Evolutionary conservation across 2,329 filamentous ascomycete species (phyloP), one percentile per base, ranked within the genome.

Genomic region (Claviceps fusiformis): DNA sequence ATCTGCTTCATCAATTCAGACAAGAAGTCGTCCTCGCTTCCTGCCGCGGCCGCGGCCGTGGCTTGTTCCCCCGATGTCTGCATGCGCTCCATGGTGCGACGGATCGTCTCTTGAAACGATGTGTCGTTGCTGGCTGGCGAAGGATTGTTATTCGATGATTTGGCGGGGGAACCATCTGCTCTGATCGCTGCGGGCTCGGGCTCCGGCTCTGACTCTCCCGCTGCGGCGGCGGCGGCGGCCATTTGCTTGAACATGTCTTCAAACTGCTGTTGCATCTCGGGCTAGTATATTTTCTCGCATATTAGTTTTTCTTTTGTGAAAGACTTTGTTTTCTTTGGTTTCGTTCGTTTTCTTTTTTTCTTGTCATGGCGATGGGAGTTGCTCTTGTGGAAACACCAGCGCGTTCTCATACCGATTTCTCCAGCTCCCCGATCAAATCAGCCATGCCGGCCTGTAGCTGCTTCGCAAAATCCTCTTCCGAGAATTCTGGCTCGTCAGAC

Each of bases 71-170:
- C 90, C 0, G 90, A 95, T 39, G 82, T 81, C 64, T 95, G 87
- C 89, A 98, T 95, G 51, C 93, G 86, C 71, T 95, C 89, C 87
- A 98, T 96, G 0, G 93, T 97, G 62, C 83, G 83, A 57, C 86
- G 84, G 63, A 98, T 97, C 0, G 89, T 95, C 57, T 95, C 90
- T 66, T 95, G 89, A 70, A 98, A 98, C 0, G 79, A 82, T 50
- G 84, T 84, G 44, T 74, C 69, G 33, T 72, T 71, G 19, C 71
- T 66, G 8, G 31, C 35, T 68, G 63, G 27, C 68, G 71, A 31
- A 70, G 66, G 29, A 69, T 61, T 66, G 13, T 61, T 67, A 17
- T 17, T 41, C 11, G 37, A 41, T 17, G 37, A 7, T 41, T 17
- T 15, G 37, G 37, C 37, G 3, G 37, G 15, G 37, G 37, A 52